These are phyloP conservation scores for Gliomastix tumulicola DNA, from an alignment of 2,329 filamentous ascomycete genomes.

Conservation along the genomic window DNA sequence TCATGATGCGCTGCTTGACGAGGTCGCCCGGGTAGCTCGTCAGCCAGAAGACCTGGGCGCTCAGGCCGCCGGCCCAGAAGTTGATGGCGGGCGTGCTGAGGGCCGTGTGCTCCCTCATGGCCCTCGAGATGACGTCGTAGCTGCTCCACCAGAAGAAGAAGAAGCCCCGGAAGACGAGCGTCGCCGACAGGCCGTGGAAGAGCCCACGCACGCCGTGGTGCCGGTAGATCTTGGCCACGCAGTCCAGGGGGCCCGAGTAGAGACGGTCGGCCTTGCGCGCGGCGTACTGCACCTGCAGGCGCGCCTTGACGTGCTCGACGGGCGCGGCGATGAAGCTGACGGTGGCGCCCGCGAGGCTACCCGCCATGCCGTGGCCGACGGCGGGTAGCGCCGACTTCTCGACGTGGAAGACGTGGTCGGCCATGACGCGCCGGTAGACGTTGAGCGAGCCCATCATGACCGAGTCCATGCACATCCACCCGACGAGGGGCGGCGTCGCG, in stretches of 20 bases:
- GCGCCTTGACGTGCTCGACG: constrained; percentile 90
- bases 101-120: constrained; percentile 58
- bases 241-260: constrained; percentile 86
- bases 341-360: constrained; percentile 78
- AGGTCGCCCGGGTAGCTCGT: constrained; percentile 89
- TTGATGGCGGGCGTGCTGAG: constrained; percentile 78
- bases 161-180: constrained; percentile 80
- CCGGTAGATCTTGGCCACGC: constrained; percentile 60
- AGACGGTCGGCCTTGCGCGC: constrained; percentile 68
- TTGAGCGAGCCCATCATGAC: constrained; percentile 88
- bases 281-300: constrained; percentile 90
- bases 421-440: constrained; percentile 78
- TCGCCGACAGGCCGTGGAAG: constrained; percentile 80
- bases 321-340: constrained; percentile 91
- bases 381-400: constrained; percentile 51
- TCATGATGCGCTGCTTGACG: constrained; percentile 96
- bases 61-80: constrained; percentile 94
- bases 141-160: constrained; percentile 99
- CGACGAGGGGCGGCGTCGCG: constrained; percentile 81
- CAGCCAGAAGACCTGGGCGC: constrained; percentile 91
- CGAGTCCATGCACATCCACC: constrained; percentile 98
- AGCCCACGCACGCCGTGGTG: constrained; percentile 71
- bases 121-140: constrained; percentile 76
- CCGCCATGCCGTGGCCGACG: constrained; percentile 80
- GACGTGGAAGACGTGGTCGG: constrained; percentile 69